Conservation (phyloP, 75 land plant genomes). For the Cupressus sempervirens region DNA sequence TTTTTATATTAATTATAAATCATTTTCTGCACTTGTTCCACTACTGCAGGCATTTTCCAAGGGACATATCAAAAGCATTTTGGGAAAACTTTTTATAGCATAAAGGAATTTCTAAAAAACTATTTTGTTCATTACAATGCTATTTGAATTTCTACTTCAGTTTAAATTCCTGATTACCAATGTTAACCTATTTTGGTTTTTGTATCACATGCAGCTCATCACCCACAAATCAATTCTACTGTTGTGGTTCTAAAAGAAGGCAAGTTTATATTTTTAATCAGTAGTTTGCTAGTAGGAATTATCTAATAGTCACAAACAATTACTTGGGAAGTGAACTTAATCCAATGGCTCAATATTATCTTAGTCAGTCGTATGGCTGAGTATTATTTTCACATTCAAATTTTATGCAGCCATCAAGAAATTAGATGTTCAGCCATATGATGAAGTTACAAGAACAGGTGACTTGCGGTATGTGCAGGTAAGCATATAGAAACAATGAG, state of each 20-base stretch:
- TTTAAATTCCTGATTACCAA: background rate
- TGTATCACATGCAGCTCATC: constrained; percentile 72
- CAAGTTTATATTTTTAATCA: background rate
- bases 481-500: background rate
- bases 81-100: background rate
- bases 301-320: too few species aligned
- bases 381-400: background rate
- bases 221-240: constrained; percentile 82
- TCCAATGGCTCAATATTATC: background rate
- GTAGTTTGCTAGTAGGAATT: background rate
- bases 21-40: background rate
- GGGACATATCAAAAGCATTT: background rate
- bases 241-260: constrained; percentile 84
- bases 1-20: background rate
- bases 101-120: background rate
- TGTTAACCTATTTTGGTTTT: background rate
- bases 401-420: constrained; percentile 49
- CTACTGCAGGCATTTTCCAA: background rate
- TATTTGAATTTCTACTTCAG: background rate
- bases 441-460: constrained; percentile 78
- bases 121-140: background rate
- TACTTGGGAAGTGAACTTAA: background rate
- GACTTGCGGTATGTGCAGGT: constrained; percentile 98
- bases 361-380: background rate
- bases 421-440: constrained; percentile 80